These are phyloP conservation scores for Pisolithus microcarpus DNA, from an alignment of 768 basidiomycete genomes.

Conservation along the genomic window DNA sequence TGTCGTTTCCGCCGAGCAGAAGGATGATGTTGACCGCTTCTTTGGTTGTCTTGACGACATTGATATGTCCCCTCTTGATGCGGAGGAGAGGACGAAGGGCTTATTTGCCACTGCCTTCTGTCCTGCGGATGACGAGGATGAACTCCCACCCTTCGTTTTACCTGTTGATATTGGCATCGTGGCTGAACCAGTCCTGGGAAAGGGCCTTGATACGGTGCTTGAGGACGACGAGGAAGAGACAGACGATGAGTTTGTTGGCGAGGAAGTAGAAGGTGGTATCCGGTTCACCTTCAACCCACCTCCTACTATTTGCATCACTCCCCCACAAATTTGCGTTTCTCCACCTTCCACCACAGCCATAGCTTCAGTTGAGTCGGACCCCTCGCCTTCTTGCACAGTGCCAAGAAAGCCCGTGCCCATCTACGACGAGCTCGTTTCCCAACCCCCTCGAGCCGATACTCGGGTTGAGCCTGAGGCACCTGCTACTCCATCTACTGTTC, in stretches of 20 bases:
- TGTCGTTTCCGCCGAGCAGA: slow-evolving; percentile 12
- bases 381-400: not conserved
- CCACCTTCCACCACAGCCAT: slow-evolving; percentile 19
- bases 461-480: slow-evolving; percentile 6
- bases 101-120: slow-evolving; percentile 50
- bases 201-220: slow-evolving; percentile 32
- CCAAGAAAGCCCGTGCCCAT: slow-evolving; percentile 3
- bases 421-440: slow-evolving; percentile 20
- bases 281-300: slow-evolving; percentile 68
- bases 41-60: slow-evolving; percentile 62
- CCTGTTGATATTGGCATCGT: slow-evolving; percentile 41
- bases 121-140: slow-evolving; percentile 42
- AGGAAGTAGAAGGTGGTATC: slow-evolving; percentile 58
- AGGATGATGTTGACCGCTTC: slow-evolving; percentile 64
- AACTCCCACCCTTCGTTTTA: slow-evolving; percentile 42
- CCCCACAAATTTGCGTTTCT: slow-evolving; percentile 18
- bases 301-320: slow-evolving; percentile 22
- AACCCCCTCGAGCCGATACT: slow-evolving; percentile 15
- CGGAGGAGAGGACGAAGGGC: slow-evolving; percentile 48
- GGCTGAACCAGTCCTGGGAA: slow-evolving; percentile 23
- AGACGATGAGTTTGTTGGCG: slow-evolving; percentile 49
- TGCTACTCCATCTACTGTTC: slow-evolving; percentile 8
- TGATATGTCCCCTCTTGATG: slow-evolving; percentile 39
- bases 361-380: slow-evolving; percentile 13
- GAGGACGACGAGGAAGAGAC: slow-evolving; percentile 34